A percentile compares a stretch with the other conserved stretches of the same genome.
Conservation (phyloP, 2,329 filamentous ascomycete genomes). For the Pseudocercospora ulei region DNA sequence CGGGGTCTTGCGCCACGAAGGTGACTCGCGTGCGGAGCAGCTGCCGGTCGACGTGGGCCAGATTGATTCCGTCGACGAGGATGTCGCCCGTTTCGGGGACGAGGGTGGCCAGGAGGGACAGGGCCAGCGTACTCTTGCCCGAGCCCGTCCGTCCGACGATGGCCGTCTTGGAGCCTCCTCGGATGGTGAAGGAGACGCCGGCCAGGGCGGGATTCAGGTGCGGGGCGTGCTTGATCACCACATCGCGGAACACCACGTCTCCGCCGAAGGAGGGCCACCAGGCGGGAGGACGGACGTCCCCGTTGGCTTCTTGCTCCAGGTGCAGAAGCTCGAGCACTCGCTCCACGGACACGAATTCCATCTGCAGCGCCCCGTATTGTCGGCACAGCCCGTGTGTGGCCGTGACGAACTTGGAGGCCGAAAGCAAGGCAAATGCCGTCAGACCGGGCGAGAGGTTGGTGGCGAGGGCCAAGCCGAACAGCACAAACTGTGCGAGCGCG, state of each 20-base stretch:
- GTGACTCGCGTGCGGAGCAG: conserved; percentile 53
- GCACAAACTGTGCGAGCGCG: conserved; percentile 59
- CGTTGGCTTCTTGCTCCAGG: conserved; percentile 63
- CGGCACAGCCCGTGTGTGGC: conserved; percentile 66
- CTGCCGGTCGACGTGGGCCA: conserved; percentile 51
- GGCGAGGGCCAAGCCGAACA: conserved; percentile 66
- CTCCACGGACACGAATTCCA: conserved; percentile 86
- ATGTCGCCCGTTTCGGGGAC: conserved; percentile 49
- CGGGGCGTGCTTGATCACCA: conserved; percentile 70
- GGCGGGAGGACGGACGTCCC: conserved; percentile 58
- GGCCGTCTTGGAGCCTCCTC: conserved; percentile 66
- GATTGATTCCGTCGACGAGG: conserved; percentile 52
- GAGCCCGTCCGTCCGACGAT: conserved; percentile 73
- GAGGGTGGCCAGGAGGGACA: conserved; percentile 51
- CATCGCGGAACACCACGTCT: conserved; percentile 64
- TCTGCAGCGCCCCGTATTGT: conserved; percentile 73
- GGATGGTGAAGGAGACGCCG: conserved; percentile 62
- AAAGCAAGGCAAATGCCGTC: conserved; percentile 72
- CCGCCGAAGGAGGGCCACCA: conserved; percentile 66
- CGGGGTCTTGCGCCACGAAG: conserved; percentile 58
- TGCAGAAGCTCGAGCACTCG: conserved; percentile 72
- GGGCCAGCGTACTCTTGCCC: conserved; percentile 68
- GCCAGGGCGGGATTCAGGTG: conserved; percentile 63
- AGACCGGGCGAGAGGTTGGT: conserved; percentile 66
- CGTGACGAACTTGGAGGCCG: conserved; percentile 58